These are phyloP conservation scores for Aspergillus cejpii DNA, from an alignment of 2,329 filamentous ascomycete genomes.

Conservation along the genomic window DNA sequence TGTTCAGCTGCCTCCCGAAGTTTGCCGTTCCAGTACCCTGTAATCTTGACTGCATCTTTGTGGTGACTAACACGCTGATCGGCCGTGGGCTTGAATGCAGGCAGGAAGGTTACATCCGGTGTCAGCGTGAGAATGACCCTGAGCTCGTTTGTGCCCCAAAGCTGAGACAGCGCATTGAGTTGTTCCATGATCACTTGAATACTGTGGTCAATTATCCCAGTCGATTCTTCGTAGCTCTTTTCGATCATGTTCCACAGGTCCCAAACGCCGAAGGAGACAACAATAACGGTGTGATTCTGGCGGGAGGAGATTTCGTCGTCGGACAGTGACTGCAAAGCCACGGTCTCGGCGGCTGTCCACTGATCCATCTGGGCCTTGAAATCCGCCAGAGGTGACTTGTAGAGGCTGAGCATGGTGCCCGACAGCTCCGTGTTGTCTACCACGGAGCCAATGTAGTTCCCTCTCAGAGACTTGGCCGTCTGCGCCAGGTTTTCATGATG, in stretches of 20 bases:
- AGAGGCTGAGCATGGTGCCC: conserved; percentile 20
- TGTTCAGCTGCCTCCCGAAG: conserved; percentile 24
- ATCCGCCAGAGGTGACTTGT: conserved; percentile 28
- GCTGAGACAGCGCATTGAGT: conserved; percentile 25
- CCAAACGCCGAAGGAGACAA: conserved; percentile 36
- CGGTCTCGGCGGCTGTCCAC: conserved; percentile 32
- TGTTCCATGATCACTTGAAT: conserved; percentile 31
- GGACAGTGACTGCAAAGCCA: conserved; percentile 17
- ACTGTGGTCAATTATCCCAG: conserved; percentile 24
- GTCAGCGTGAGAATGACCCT: conserved; percentile 36
- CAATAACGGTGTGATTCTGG: conserved; percentile 31
- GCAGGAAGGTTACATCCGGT: conserved; percentile 38
- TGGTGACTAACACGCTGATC: conserved; percentile 22
- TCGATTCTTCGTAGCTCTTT: conserved; percentile 23
- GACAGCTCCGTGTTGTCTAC: conserved; percentile 31
- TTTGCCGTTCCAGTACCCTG: conserved; percentile 32
- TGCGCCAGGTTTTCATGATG: conserved; percentile 32
- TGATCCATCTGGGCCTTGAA: conserved; percentile 33
- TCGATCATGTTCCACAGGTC: conserved; percentile 35
- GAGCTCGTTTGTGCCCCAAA: conserved; percentile 25
- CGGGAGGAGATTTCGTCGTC: conserved; percentile 20
- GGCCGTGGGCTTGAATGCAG: conserved; percentile 25
- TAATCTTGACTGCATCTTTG: conserved; percentile 30
- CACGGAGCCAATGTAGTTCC: conserved; percentile 26
- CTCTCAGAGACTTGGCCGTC: conserved; percentile 23